Percentiles rank a stretch among this genome's conserved stretches.
These are phyloP conservation scores for Scenedesmus sp. DNA, from an alignment of 163 green algal species.

Conservation along the genomic window DNA sequence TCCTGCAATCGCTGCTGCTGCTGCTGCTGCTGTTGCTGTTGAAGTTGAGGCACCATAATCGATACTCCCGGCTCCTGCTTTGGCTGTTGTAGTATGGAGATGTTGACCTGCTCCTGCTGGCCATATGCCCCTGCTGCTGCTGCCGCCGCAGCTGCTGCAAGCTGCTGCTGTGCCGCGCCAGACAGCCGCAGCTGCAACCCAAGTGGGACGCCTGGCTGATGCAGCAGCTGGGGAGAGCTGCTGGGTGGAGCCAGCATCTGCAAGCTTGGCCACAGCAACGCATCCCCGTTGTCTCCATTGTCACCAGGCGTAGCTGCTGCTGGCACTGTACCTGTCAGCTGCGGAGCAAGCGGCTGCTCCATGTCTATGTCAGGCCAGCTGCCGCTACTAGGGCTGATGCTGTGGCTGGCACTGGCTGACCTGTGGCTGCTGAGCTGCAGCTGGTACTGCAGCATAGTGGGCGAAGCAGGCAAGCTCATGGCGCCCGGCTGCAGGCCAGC, in stretches of 20 bases:
- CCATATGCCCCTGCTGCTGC: background rate
- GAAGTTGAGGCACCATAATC: background rate
- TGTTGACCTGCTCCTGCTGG: background rate
- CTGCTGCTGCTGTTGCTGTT: slow-evolving; percentile 4
- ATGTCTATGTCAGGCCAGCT: slow-evolving; percentile 39
- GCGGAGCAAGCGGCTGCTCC: slow-evolving; percentile 15
- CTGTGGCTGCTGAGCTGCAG: background rate
- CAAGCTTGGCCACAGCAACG: background rate
- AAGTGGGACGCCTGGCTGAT: slow-evolving; percentile 19
- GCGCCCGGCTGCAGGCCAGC: background rate
- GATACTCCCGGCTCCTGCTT: background rate
- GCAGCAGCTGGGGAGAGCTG: background rate
- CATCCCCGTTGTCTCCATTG: background rate
- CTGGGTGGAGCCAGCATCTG: background rate
- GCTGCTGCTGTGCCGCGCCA: background rate
- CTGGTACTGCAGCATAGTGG: slow-evolving; percentile 41
- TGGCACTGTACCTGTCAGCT: background rate
- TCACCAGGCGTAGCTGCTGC: background rate
- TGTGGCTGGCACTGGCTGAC: background rate
- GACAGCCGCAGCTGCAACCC: background rate
- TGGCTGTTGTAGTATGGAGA: background rate
- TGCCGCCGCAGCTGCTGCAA: background rate
- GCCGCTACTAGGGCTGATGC: slow-evolving; percentile 35
- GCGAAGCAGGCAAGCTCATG: slow-evolving; percentile 26
- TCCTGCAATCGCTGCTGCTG: slow-evolving; percentile 21